Conservation (phyloP, 2,329 filamentous ascomycete species). For the Sporothrix humicola region DNA sequence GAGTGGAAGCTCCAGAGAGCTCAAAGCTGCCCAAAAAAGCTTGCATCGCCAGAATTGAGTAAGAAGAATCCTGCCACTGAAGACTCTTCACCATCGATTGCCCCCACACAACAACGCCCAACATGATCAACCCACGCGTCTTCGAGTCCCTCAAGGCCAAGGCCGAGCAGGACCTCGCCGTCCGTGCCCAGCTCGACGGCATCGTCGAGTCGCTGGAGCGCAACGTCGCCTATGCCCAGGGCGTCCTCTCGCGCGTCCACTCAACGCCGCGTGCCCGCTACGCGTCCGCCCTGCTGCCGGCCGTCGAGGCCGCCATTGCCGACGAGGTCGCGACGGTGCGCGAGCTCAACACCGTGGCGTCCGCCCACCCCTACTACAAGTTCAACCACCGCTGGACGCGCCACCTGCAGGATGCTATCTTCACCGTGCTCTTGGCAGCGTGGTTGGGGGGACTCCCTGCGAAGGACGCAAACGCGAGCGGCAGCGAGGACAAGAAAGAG, state of each 20-base stretch:
- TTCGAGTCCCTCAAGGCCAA: conserved; percentile 87
- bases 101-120: neutral
- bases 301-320: conserved; percentile 73
- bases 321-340: conserved; percentile 73
- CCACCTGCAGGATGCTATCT: conserved; percentile 78
- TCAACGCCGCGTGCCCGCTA: conserved; percentile 75
- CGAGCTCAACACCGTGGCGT: conserved; percentile 74
- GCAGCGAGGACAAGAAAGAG: conserved; percentile 48
- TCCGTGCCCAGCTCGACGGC: conserved; percentile 82
- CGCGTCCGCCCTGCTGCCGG: conserved; percentile 64
- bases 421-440: conserved; percentile 61
- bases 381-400: conserved; percentile 87
- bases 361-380: conserved; percentile 95
- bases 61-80: neutral
- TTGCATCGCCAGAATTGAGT: neutral
- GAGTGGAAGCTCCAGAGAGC: no score
- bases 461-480: neutral
- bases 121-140: conserved; percentile 77
- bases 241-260: conserved; percentile 85
- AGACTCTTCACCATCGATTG: neutral
- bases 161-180: conserved; percentile 83
- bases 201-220: conserved; percentile 83
- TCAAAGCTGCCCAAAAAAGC: neutral
- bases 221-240: conserved; percentile 79
- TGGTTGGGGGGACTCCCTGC: conserved; percentile 74